Evolutionary conservation across 495 filamentous ascomycete genomes (phyloP).

Genomic region (Annulohypoxylon moriforme): DNA sequence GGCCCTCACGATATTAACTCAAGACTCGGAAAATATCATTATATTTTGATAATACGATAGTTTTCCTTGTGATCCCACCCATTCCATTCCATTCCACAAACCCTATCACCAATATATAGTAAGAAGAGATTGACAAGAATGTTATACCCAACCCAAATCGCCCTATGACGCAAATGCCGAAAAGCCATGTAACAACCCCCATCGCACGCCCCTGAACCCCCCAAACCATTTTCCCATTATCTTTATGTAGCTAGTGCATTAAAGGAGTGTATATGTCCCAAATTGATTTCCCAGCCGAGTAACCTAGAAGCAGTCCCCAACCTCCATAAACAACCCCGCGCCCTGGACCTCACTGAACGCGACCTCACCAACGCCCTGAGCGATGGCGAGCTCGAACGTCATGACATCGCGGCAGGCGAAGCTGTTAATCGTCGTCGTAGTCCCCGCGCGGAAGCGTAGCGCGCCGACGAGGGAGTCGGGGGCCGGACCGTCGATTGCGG

Average conservation of each 20-base stretch:
- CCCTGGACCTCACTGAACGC: conserved; percentile 25
- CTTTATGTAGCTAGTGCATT: neutral
- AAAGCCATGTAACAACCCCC: neutral
- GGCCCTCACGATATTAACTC: neutral
- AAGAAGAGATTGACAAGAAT: conserved; percentile 6
- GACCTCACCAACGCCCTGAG: conserved; percentile 34
- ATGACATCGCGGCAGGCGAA: conserved; percentile 50
- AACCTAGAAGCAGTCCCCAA: conserved; percentile 18
- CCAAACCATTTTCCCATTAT: neutral
- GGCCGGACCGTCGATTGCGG: conserved; percentile 44
- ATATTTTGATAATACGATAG: neutral
- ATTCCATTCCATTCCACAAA: neutral
- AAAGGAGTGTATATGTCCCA: neutral
- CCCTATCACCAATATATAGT: neutral
- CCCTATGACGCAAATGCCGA: neutral
- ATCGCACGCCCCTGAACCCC: neutral
- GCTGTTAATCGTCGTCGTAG: conserved; percentile 42
- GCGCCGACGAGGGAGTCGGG: conserved; percentile 48
- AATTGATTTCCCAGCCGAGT: neutral
- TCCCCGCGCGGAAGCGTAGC: conserved; percentile 33
- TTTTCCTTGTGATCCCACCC: neutral
- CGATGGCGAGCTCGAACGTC: conserved; percentile 44
- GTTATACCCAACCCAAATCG: neutral
- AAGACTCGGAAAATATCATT: neutral
- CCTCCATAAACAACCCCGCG: conserved; percentile 37